Evolutionary conservation across 148 eudicot species (phyloP), one percentile per base, ranked within the genome.

Genomic region (Arctostaphylos glauca): DNA sequence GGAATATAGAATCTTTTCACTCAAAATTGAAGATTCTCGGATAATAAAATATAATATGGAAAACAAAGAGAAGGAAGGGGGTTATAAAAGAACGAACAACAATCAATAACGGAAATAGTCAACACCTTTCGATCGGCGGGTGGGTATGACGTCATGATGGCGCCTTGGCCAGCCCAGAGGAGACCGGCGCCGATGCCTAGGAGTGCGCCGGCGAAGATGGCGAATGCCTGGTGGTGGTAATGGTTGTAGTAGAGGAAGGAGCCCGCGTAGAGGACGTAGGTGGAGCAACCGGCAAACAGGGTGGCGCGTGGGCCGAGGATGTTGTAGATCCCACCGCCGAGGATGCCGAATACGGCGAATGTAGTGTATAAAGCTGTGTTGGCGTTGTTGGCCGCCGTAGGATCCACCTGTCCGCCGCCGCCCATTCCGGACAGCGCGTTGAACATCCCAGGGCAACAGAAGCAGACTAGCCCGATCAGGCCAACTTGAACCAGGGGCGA

Each of bases 401-500:
- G 97, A 52, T 97, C 94, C 14, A 97, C 92, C 71, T 97, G 99
- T 38, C 99, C 98, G 10, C 97, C 97, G 41, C 97, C 99, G 54
- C 99, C 99, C 97, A 94, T 92, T 12, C 99, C 99, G 12, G 96
- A 90, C 5, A 94, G 89, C 54, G 99, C 97, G 86, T 92, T 94
- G 88, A 92, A 97, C 99, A 97, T 97, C 0, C 99, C 99, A 0
- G 99, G 97, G 46, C 98, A 93, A 83, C 99, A 97, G 86, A 97
- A 97, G 74, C 99, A 94, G 55, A 97, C 97, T 2, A 94, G 62
- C 1, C 98, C 99, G 74, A 97, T 94, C 0, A 97, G 76, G 3
- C 84, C 67, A 0, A 94, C 94, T 83, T 97, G 99, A 6, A 87
- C 81, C 7, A 97, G 76, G 0, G 99, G 99, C 2, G 99, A 97